A percentile compares a stretch with the other conserved stretches of the same genome.
phyloP scores from a whole-genome alignment of 2,329 filamentous ascomycete species.

The Diaporthe helianthi region DNA sequence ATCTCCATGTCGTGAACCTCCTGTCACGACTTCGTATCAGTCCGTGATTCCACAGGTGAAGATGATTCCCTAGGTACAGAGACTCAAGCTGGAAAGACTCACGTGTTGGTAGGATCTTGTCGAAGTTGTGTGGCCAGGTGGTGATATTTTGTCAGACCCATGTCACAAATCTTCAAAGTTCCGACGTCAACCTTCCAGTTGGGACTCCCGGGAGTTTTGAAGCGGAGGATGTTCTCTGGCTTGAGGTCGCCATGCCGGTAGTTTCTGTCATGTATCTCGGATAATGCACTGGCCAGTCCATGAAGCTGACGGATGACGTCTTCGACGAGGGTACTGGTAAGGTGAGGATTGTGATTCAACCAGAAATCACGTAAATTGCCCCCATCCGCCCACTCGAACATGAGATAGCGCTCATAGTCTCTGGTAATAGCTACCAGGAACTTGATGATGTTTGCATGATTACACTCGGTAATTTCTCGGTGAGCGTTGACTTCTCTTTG shows the following conservation, averaged over 20 bases:
- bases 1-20: background rate
- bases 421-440: background rate
- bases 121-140: constrained; percentile 34
- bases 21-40: background rate
- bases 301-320: background rate
- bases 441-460: background rate
- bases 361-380: constrained; percentile 31
- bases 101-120: background rate
- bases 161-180: constrained; percentile 10
- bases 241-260: constrained; percentile 24
- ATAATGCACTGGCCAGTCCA: constrained; percentile 25
- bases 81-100: too few relatives aligned
- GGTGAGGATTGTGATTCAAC: background rate
- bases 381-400: constrained; percentile 33
- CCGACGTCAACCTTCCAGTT: too few relatives aligned
- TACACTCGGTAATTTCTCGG: background rate
- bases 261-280: constrained; percentile 2
- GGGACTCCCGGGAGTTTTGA: background rate
- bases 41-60: background rate
- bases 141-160: constrained; percentile 20
- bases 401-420: constrained; percentile 16
- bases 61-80: too few relatives aligned
- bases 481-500: background rate
- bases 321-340: background rate
- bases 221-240: constrained; percentile 3